Evolutionary conservation across 495 filamentous ascomycete genomes (phyloP), one percentile per base, ranked within the genome.

Genomic region (Aspergillus heteromorphus): DNA sequence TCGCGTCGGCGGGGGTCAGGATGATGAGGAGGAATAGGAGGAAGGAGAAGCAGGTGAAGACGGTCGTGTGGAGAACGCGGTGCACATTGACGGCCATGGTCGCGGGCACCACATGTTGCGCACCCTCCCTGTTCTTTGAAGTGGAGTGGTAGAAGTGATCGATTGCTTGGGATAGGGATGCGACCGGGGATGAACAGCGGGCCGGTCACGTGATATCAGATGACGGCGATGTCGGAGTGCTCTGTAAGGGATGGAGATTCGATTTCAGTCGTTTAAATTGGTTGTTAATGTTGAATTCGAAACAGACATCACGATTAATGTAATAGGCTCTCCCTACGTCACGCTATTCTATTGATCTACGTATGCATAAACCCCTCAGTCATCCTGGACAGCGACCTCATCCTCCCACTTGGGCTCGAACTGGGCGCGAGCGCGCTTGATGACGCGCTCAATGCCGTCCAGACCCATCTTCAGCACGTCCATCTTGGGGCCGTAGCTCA

Each of bases 401-500:
- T 76, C 73, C 48, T 70, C 69, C 66, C 65, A 68, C 38, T 67
- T 61, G 18, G 54, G 48, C 30, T 58, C 55, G 20, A 61, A 63
- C 62, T 71, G 57, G 11, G 58, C 70, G 6, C 74, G 64, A 17
- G 74, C 74, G 31, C 72, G 73, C 27, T 69, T 67, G 38, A 78
- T 66, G 5, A 96, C 87, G 38, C 87, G 75, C 79, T 96, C 89
- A 62, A 97, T 95, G 36, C 87, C 89, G 69, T 96, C 88, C 54
- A 95, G 78, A 40, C 92, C 92, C 75, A 79, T 87, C 77, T 84
- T 83, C 40, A 97, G 71, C 17, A 80, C 81, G n/a, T 93, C 91
- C 87, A 93, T 91, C 67, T 80, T 85, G 4, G 92, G 92, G 0
- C 92, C 92, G 65, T 97, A 97, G 45, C 87, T 91, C 61, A 96